These are phyloP conservation scores for Alternaria postmessia DNA, from an alignment of 2,329 filamentous ascomycete species.

Conservation along the genomic window DNA sequence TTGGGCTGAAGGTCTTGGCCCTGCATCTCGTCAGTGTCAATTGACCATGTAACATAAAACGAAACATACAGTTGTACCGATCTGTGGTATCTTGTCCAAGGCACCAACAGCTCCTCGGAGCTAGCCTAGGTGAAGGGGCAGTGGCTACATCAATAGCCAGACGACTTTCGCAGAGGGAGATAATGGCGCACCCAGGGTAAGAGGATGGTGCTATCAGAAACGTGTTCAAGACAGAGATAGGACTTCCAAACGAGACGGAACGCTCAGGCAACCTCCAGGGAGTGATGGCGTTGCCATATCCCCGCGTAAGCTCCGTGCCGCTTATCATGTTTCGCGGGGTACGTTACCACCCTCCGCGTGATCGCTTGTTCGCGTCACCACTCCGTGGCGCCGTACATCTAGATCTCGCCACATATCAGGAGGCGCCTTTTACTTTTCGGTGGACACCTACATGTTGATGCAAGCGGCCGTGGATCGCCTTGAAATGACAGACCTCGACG, in stretches of 20 bases:
- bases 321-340: constrained; percentile 40
- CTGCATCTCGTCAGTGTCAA: not conserved
- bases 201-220: not conserved
- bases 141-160: constrained; percentile 11
- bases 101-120: constrained; percentile 17
- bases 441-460: not conserved
- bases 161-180: not conserved
- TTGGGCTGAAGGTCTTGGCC: not conserved
- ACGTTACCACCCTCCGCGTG: constrained; percentile 28
- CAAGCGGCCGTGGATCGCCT: not conserved
- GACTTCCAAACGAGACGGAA: not conserved
- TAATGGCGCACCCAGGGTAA: not conserved
- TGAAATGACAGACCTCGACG: not conserved
- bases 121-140: constrained; percentile 4
- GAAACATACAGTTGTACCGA: constrained; percentile 4
- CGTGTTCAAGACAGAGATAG: not conserved
- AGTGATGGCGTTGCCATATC: constrained; percentile 25
- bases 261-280: constrained; percentile 12
- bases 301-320: constrained; percentile 35
- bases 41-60: not conserved
- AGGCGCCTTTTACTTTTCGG: not conserved
- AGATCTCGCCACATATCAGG: not conserved
- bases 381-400: not conserved
- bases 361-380: constrained; percentile 27
- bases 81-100: constrained; percentile 7